Conservation (phyloP, 2,329 filamentous ascomycete genomes). For the Thelonectria rubi region DNA sequence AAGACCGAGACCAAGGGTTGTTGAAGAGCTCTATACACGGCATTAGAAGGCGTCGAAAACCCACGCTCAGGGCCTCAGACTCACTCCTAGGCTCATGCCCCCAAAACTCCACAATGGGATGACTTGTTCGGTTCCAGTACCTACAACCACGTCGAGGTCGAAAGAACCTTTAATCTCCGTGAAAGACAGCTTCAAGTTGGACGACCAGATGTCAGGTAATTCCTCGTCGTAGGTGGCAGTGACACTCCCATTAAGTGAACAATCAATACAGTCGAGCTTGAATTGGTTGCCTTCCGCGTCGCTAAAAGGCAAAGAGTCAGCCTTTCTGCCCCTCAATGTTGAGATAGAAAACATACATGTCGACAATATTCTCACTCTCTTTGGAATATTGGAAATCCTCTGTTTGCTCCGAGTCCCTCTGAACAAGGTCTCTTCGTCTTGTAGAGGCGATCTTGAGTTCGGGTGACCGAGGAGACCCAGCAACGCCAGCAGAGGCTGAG, state of each 20-base stretch:
- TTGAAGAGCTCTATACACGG: neutral
- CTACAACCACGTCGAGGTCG: neutral
- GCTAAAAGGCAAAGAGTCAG: neutral
- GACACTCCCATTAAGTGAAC: neutral
- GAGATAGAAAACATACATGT: neutral
- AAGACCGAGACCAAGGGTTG: conserved; percentile 7
- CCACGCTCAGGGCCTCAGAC: neutral
- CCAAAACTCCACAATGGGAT: conserved; percentile 7
- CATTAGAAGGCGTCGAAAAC: neutral
- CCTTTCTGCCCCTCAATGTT: neutral
- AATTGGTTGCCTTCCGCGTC: neutral
- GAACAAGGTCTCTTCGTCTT: neutral
- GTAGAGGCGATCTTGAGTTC: neutral
- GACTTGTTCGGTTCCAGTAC: neutral
- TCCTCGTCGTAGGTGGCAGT: neutral
- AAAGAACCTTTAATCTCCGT: neutral
- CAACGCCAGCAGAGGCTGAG: neutral
- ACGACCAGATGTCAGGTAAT: neutral
- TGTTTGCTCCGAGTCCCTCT: neutral
- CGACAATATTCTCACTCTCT: neutral
- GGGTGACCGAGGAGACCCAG: neutral
- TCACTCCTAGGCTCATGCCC: conserved; percentile 4
- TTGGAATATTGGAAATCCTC: neutral
- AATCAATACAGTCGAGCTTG: conserved; percentile 10
- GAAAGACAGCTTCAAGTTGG: conserved; percentile 9